A percentile compares a stretch with the other conserved stretches of the same genome.
phyloP scores from a whole-genome alignment of 75 land plant genomes.

The Cupressus sempervirens region DNA sequence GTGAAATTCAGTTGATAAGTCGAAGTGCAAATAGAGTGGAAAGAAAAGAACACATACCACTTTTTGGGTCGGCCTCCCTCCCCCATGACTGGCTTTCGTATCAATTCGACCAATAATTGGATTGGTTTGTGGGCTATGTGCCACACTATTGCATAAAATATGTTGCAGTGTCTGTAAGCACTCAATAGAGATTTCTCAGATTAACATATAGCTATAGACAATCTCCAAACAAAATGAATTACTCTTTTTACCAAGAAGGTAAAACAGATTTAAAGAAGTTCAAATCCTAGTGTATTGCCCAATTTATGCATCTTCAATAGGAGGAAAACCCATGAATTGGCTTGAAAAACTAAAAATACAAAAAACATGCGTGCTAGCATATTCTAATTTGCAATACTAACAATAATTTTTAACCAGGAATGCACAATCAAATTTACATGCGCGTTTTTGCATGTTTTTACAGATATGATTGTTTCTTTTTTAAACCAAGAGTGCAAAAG shows the following conservation, averaged over 20 bases:
- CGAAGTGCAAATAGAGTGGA: background rate
- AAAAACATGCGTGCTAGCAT: background rate
- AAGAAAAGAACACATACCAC: constrained; percentile 28
- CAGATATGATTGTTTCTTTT: too few relatives aligned
- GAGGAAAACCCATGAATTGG: background rate
- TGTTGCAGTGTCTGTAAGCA: constrained; percentile 79
- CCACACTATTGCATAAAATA: constrained; percentile 67
- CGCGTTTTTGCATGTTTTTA: too few relatives aligned
- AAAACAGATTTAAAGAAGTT: too few relatives aligned
- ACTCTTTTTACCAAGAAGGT: too few relatives aligned
- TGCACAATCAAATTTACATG: too few relatives aligned
- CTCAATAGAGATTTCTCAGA: background rate
- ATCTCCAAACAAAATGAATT: background rate
- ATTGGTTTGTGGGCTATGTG: constrained; percentile 72
- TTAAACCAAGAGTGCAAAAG: too few relatives aligned
- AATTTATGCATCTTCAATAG: background rate
- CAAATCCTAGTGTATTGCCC: background rate
- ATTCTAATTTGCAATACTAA: background rate
- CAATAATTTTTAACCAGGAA: too few relatives aligned
- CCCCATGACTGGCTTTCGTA: constrained; percentile 93
- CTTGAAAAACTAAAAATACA: background rate
- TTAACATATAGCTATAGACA: background rate
- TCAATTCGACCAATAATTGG: constrained; percentile 95
- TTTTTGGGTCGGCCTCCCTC: constrained; percentile 89
- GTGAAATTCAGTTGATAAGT: too few relatives aligned